Evolutionary conservation across 2,329 filamentous ascomycete species (phyloP).

Genomic region (Calonectria pauciramosa): DNA sequence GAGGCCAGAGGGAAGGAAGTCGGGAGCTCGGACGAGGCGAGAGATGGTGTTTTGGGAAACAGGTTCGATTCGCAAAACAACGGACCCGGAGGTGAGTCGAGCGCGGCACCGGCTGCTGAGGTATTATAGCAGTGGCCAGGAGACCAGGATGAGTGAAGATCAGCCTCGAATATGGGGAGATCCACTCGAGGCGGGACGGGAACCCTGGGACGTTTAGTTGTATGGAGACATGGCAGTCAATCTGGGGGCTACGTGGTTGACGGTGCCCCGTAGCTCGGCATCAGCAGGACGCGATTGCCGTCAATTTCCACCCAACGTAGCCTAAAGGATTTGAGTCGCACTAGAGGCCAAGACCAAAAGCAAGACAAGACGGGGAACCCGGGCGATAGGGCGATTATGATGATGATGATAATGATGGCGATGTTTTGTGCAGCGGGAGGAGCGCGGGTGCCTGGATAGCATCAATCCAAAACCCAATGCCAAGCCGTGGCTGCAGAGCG

Average conservation of each 20-base stretch:
- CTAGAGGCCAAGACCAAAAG: not conserved
- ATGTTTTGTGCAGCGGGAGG: not conserved
- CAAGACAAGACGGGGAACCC: not conserved
- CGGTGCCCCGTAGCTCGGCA: not conserved
- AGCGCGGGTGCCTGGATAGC: not conserved
- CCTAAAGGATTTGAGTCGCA: not conserved
- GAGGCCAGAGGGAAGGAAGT: not conserved
- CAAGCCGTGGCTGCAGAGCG: not conserved
- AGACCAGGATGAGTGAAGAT: not conserved
- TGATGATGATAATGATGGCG: not conserved
- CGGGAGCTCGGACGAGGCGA: not conserved
- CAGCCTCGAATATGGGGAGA: constrained; percentile 9
- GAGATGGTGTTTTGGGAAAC: not conserved
- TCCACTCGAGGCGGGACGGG: constrained; percentile 2
- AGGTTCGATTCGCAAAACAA: not conserved
- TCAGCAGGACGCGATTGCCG: not conserved
- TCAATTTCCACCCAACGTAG: constrained; percentile 6
- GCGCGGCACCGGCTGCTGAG: not conserved
- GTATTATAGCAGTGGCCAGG: not conserved
- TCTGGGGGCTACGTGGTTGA: not conserved
- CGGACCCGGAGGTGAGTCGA: not conserved
- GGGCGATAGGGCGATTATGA: not conserved
- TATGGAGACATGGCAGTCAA: not conserved
- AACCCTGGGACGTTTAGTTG: not conserved
- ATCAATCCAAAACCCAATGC: not conserved